Conservation (phyloP, 2,329 filamentous ascomycete genomes). For the Fusarium sp. region DNA sequence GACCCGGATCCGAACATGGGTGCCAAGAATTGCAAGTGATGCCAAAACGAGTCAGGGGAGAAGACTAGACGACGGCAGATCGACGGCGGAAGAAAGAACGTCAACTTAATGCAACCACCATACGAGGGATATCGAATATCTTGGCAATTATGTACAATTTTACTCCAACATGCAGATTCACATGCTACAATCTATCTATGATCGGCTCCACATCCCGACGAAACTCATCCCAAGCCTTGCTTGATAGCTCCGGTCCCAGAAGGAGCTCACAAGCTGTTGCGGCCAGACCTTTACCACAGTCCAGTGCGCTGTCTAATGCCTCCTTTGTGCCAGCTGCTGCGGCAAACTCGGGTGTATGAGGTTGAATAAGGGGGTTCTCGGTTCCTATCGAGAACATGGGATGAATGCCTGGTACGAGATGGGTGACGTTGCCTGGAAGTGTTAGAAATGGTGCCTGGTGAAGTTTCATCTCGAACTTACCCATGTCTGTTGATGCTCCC, state of each 20-base stretch:
- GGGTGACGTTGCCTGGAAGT: slow-evolving; percentile 34
- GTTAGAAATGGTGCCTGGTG: not conserved
- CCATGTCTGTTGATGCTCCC: slow-evolving; percentile 40
- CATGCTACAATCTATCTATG: slow-evolving; percentile 16
- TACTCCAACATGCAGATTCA: not conserved
- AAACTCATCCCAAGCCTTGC: slow-evolving; percentile 26
- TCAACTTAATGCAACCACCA: not conserved
- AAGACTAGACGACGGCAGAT: not conserved
- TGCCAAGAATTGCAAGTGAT: not conserved
- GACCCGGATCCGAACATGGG: not conserved
- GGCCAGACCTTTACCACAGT: slow-evolving; percentile 34
- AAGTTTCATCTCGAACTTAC: not conserved
- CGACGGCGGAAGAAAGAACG: not conserved
- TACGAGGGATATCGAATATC: not conserved
- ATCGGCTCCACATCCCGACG: slow-evolving; percentile 12
- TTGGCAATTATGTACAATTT: not conserved
- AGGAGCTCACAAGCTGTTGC: slow-evolving; percentile 33
- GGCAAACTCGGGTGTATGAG: slow-evolving; percentile 33
- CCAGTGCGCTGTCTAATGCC: slow-evolving; percentile 26
- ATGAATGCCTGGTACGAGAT: slow-evolving; percentile 33
- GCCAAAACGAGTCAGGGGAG: not conserved
- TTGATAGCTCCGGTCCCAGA: not conserved
- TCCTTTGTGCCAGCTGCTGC: slow-evolving; percentile 25
- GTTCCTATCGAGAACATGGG: slow-evolving; percentile 38
- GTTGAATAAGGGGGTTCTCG: slow-evolving; percentile 26